Evolutionary conservation across 2,329 filamentous ascomycete species (phyloP), one percentile per base, ranked within the genome.

Genomic region (Aureobasidium sp.): DNA sequence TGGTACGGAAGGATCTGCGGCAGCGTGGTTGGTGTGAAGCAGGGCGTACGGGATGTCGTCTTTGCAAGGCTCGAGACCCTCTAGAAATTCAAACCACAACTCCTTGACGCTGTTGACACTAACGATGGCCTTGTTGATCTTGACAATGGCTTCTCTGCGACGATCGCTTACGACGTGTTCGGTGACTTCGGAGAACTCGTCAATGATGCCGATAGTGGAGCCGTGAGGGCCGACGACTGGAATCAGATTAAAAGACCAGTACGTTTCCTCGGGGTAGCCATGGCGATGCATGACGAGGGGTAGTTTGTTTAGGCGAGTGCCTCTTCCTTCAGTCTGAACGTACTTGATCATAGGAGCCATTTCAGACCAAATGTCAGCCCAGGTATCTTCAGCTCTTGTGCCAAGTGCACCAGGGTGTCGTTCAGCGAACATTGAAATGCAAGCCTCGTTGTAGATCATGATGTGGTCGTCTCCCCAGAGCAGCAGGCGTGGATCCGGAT

Each of bases 391-490:
- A 11, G 54, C 66, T 51, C 70, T 75, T 16, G 55, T 63, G 16
- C 67, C 67, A 15, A 69, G 60, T 18, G 67, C 62, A 5, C n/a
- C 29, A 1, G 68, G 69, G 36, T 79, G 77, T n/a, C 76, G 69
- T 1, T 58, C 43, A 8, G 74, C 74, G 11, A 79, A 69, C 9
- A 80, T 63, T 38, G 75, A 69, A 11, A 76, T 70, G 36, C 77
- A 78, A 1, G 72, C 66, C 51, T 78, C 75, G 36, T 80, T 80
- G 69, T 78, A 78, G 20, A 79, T 64, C 74, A 79, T 77, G 43
- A 69, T 71, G 18, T 72, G 69, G 0, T 77, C 72, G 4, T 73
- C 63, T 4, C 77, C 76, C 75, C 68, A 71, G 8, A 77, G 66
- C 4, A 77, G 36, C 23, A 75, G 64, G 9, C 74, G 69, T 1